A percentile compares a stretch with the other conserved stretches of the same genome.
Conservation (phyloP, 768 basidiomycete species). For the Lentinula raphanica region DNA sequence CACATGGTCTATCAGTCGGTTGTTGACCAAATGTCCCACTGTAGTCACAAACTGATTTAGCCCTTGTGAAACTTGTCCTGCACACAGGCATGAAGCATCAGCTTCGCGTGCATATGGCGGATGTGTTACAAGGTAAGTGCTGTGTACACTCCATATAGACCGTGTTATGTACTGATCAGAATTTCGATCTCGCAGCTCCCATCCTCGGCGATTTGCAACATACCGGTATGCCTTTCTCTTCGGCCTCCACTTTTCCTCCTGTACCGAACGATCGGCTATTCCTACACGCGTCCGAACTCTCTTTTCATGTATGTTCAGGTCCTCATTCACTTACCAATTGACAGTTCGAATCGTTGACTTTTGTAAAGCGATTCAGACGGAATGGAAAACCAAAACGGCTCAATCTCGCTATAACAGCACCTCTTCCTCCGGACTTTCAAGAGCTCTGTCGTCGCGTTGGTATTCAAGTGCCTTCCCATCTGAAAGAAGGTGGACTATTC, state of each 20-base stretch:
- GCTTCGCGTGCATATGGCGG: slow-evolving; percentile 59
- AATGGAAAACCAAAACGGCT: slow-evolving; percentile 41
- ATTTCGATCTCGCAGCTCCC: slow-evolving; percentile 39
- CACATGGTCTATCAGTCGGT: not conserved
- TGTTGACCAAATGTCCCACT: not conserved
- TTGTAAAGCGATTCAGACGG: slow-evolving; percentile 46
- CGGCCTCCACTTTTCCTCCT: not conserved
- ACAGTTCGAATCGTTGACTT: not conserved
- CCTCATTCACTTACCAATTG: not conserved
- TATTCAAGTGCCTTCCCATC: slow-evolving; percentile 33
- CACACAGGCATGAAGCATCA: slow-evolving; percentile 68
- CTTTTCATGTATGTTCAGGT: slow-evolving; percentile 38
- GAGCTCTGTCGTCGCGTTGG: slow-evolving; percentile 41
- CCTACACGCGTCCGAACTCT: slow-evolving; percentile 55
- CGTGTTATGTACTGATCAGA: not conserved
- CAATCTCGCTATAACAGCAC: slow-evolving; percentile 49
- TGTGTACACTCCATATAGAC: not conserved
- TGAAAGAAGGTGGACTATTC: slow-evolving; percentile 40
- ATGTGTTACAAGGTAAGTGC: slow-evolving; percentile 39
- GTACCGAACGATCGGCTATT: slow-evolving; percentile 46
- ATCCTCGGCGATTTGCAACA: slow-evolving; percentile 55
- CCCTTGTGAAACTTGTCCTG: slow-evolving; percentile 51
- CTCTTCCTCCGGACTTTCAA: slow-evolving; percentile 53
- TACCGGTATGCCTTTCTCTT: slow-evolving; percentile 11
- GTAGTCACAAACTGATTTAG: slow-evolving; percentile 34